phyloP scores from a whole-genome alignment of 2,329 filamentous ascomycete genomes.

The Talaromyces sp. region DNA sequence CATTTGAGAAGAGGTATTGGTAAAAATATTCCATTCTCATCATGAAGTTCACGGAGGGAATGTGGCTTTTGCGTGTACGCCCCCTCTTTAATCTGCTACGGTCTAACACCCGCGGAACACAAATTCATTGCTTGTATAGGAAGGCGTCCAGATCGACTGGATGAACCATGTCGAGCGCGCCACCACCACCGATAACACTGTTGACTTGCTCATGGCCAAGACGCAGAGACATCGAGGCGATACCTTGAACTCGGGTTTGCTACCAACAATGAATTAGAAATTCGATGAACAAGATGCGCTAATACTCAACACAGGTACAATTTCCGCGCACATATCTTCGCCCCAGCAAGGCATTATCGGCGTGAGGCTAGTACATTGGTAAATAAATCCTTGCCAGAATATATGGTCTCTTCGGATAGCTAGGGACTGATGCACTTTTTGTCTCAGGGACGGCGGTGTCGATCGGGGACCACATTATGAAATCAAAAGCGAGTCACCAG shows the following conservation, averaged over 20 bases:
- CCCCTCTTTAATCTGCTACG: neutral
- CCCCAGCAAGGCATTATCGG: constrained; percentile 35
- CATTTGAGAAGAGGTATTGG: too few species aligned
- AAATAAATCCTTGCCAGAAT: neutral
- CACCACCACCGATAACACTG: constrained; percentile 26
- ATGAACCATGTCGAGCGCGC: constrained; percentile 41
- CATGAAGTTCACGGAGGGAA: constrained; percentile 44
- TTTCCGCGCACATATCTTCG: constrained; percentile 36
- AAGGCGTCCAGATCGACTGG: constrained; percentile 39
- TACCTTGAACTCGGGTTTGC: constrained; percentile 36
- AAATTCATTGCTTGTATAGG: constrained; percentile 23
- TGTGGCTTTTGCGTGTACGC: constrained; percentile 34
- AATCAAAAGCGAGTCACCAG: constrained; percentile 43
- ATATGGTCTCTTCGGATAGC: too few species aligned
- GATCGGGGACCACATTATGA: constrained; percentile 38
- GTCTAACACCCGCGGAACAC: neutral
- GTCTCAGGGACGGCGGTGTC: constrained; percentile 30
- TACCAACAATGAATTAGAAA: constrained; percentile 7
- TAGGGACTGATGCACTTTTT: neutral
- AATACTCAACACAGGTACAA: constrained; percentile 26
- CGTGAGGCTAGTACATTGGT: constrained; percentile 40
- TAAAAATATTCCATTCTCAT: neutral
- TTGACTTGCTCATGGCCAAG: constrained; percentile 37
- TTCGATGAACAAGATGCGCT: neutral
- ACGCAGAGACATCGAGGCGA: constrained; percentile 37